These are phyloP conservation scores for Coprinellus micaceus DNA, from an alignment of 768 basidiomycete genomes.

Conservation along the genomic window DNA sequence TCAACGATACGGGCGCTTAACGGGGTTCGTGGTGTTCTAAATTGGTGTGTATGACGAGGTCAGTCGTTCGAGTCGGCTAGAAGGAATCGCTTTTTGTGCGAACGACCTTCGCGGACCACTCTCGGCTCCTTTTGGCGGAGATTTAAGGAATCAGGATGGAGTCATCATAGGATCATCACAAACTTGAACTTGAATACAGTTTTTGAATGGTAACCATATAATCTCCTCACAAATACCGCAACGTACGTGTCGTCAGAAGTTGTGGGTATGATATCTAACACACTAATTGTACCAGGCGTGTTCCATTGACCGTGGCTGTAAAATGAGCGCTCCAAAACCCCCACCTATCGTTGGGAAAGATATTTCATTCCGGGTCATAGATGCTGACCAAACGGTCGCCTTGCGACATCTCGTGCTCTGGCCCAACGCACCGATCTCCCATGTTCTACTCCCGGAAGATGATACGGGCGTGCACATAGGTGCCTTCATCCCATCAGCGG, in stretches of 20 bases:
- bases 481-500: conserved; percentile 40
- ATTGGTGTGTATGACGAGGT: conserved; percentile 26
- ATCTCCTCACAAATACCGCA: no score
- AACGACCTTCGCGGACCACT: background rate
- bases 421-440: conserved; percentile 46
- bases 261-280: no score
- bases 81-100: conserved; percentile 19
- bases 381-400: conserved; percentile 39
- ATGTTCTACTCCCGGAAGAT: conserved; percentile 53
- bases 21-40: no score
- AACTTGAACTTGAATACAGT: no score
- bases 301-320: background rate
- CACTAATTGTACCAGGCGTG: no score
- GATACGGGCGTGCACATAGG: conserved; percentile 49
- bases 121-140: background rate
- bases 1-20: conserved; percentile 1
- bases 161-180: no score
- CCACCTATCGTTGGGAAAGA: background rate
- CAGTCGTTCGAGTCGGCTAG: conserved; percentile 37
- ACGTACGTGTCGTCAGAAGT: no score
- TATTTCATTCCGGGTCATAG: conserved; percentile 24
- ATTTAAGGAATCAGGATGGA: background rate
- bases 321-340: background rate
- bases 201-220: no score
- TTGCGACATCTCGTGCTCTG: conserved; percentile 59